phyloP scores from a whole-genome alignment of 257 asterid genomes.

The Plectranthus barbatus region DNA sequence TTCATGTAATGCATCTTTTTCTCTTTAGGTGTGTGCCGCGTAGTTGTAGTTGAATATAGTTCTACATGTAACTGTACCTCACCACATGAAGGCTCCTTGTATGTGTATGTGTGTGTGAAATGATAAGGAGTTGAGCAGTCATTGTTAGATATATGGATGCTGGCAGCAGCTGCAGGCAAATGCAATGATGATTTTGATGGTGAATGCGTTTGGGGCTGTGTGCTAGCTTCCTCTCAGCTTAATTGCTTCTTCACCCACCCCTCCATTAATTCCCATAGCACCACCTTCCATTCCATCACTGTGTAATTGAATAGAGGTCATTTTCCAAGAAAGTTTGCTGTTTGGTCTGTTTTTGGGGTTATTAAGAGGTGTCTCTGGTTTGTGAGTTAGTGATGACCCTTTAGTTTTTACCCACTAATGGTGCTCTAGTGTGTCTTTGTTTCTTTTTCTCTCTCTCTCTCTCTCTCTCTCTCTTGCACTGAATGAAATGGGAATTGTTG shows the following conservation, averaged over 20 bases:
- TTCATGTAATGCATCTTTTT: too few species aligned
- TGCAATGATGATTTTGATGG: conserved; percentile 47
- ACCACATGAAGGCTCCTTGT: too few species aligned
- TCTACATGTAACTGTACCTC: too few species aligned
- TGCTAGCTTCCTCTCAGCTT: conserved; percentile 24
- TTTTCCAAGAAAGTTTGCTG: conserved; percentile 38
- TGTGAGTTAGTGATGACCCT: neutral
- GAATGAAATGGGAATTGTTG: conserved; percentile 58
- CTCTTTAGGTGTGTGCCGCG: too few species aligned
- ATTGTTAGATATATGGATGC: conserved; percentile 16
- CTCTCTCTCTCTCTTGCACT: conserved; percentile 30
- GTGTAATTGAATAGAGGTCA: conserved; percentile 30
- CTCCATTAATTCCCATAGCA: conserved; percentile 16
- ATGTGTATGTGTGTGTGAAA: conserved; percentile 12
- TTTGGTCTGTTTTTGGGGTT: conserved; percentile 32
- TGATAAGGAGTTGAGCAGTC: neutral
- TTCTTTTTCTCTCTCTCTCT: neutral
- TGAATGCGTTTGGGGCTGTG: conserved; percentile 29
- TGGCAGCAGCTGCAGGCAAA: conserved; percentile 27
- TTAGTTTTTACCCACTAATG: conserved; percentile 28
- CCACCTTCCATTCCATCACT: neutral
- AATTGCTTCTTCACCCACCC: conserved; percentile 38
- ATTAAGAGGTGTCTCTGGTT: conserved; percentile 22
- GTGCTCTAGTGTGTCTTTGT: conserved; percentile 15
- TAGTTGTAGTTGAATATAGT: too few species aligned